Conservation (phyloP, 2,329 filamentous ascomycete genomes). For the Purpureocillium takamizusanense region DNA sequence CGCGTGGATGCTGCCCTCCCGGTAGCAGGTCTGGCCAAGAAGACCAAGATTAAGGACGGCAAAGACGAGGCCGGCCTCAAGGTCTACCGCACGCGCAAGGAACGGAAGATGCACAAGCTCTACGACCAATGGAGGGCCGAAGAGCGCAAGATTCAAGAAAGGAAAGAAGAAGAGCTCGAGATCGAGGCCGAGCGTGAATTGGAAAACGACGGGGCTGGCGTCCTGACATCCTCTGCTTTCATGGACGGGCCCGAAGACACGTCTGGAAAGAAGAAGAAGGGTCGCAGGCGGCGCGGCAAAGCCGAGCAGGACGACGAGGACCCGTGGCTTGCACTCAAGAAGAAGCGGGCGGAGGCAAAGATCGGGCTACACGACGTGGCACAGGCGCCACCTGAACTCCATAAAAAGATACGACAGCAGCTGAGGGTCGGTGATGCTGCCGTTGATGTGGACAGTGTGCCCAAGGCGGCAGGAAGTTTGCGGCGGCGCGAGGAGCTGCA, state of each 20-base stretch:
- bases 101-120: constrained; percentile 72
- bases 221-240: constrained; percentile 31
- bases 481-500: constrained; percentile 30
- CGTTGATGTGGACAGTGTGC: constrained; percentile 25
- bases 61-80: constrained; percentile 59
- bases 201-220: constrained; percentile 44
- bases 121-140: constrained; percentile 70
- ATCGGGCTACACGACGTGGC: constrained; percentile 51
- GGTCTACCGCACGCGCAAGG: constrained; percentile 67
- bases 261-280: constrained; percentile 25
- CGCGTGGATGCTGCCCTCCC: constrained; percentile 82
- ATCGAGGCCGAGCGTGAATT: constrained; percentile 54
- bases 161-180: constrained; percentile 57
- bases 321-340: constrained; percentile 68
- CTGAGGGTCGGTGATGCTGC: constrained; percentile 23
- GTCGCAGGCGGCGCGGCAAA: constrained; percentile 29
- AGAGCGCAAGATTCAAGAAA: constrained; percentile 53
- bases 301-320: constrained; percentile 52
- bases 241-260: constrained; percentile 27
- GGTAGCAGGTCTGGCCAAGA: constrained; percentile 58
- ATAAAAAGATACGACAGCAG: constrained; percentile 31
- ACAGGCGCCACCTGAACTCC: constrained; percentile 66
- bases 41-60: constrained; percentile 44
- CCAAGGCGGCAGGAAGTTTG: constrained; percentile 29
- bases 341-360: constrained; percentile 49